A percentile compares a stretch with the other conserved stretches of the same genome.
phyloP scores from a whole-genome alignment of 2,329 filamentous ascomycete species.

The Cryphonectria nitschkei region DNA sequence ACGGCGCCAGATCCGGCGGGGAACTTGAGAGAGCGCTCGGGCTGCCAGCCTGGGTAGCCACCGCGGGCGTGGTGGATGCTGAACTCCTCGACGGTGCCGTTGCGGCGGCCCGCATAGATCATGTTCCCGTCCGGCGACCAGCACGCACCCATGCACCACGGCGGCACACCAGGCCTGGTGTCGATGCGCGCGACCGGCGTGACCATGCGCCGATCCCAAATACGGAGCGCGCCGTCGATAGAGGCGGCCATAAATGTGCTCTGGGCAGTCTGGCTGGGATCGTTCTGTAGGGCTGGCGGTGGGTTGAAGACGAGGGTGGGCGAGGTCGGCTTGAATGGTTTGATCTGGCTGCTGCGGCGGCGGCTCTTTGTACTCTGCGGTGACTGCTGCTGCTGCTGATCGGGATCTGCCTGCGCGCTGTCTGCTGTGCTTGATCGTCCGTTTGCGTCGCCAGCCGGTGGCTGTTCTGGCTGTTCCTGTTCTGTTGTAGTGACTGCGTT shows the following conservation, averaged over 20 bases:
- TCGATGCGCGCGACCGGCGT: conserved; percentile 79
- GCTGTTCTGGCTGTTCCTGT: conserved; percentile 22
- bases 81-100: conserved; percentile 93
- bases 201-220: conserved; percentile 85
- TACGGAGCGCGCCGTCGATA: conserved; percentile 83
- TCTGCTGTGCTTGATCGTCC: conserved; percentile 28
- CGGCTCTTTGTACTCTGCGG: conserved; percentile 18
- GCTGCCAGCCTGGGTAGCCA: conserved; percentile 58
- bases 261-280: conserved; percentile 65
- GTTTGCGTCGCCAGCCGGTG: conserved; percentile 22
- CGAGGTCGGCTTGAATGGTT: conserved; percentile 33
- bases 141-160: conserved; percentile 97
- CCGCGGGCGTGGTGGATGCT: conserved; percentile 74
- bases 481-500: not conserved
- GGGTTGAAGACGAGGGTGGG: conserved; percentile 44
- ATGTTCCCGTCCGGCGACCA: conserved; percentile 96
- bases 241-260: conserved; percentile 87
- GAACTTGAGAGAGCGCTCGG: conserved; percentile 82
- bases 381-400: conserved; percentile 7
- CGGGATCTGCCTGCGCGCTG: not conserved
- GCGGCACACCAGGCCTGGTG: conserved; percentile 75
- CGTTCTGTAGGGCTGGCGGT: conserved; percentile 47
- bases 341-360: conserved; percentile 9
- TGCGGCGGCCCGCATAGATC: conserved; percentile 89
- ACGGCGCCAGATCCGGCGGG: conserved; percentile 88